These are phyloP conservation scores for Tuctoria greenei DNA, from an alignment of 176 grass and related monocot species.

Conservation along the genomic window DNA sequence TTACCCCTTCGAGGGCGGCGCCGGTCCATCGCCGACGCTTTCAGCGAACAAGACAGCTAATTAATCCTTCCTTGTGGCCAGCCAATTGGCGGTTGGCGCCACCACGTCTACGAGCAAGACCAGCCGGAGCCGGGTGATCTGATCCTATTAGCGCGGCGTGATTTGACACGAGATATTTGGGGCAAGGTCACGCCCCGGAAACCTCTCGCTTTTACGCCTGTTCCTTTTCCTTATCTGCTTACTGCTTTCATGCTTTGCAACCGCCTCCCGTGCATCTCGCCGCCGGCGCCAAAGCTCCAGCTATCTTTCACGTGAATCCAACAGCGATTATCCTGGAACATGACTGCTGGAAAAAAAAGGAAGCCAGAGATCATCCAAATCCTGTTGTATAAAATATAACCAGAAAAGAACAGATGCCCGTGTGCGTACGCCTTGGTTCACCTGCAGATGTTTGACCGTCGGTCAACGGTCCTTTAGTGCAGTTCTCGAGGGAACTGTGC, in stretches of 20 bases:
- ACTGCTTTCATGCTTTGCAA: neutral
- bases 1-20: constrained; percentile 15
- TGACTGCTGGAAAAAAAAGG: neutral
- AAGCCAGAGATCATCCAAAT: neutral
- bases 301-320: constrained; percentile 39
- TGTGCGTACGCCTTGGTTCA: neutral
- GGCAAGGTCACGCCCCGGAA: neutral
- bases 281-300: neutral
- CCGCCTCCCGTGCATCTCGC: constrained; percentile 23
- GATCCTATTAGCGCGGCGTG: neutral
- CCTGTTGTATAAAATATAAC: neutral
- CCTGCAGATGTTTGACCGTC: neutral
- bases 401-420: neutral
- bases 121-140: neutral
- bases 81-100: neutral
- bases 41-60: constrained; percentile 1
- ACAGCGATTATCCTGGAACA: neutral
- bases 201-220: neutral
- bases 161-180: constrained; percentile 32
- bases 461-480: neutral
- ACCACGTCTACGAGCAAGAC: neutral
- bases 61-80: neutral
- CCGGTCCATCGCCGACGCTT: neutral
- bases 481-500: neutral
- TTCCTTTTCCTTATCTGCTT: neutral